A percentile compares a stretch with the other conserved stretches of the same genome.
phyloP scores from a whole-genome alignment of 73 alveolate genomes.

The Paramecium tetraurelia region DNA sequence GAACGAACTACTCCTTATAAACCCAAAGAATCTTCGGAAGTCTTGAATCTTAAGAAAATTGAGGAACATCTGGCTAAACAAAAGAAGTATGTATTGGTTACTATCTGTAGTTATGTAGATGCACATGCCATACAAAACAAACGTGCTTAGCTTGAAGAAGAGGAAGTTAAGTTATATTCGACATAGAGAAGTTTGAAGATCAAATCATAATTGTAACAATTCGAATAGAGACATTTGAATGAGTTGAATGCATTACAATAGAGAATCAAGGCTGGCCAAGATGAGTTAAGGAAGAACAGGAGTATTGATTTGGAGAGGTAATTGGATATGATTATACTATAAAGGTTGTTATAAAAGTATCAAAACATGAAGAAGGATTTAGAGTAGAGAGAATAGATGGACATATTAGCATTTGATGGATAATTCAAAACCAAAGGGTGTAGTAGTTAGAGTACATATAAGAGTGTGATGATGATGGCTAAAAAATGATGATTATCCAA shows the following conservation, averaged over 20 bases:
- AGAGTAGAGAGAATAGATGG: conserved; percentile 56
- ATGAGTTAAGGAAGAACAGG: conserved; percentile 62
- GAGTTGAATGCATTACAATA: conserved; percentile 61
- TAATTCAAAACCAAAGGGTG: conserved; percentile 55
- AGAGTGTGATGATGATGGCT: neutral
- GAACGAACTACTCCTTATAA: conserved; percentile 61
- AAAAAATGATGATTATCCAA: neutral
- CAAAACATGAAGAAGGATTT: conserved; percentile 65
- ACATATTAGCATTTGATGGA: conserved; percentile 49
- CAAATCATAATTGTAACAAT: conserved; percentile 26
- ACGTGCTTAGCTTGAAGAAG: conserved; percentile 22
- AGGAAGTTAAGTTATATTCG: conserved; percentile 56
- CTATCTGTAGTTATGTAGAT: conserved; percentile 57
- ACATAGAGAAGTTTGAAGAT: conserved; percentile 51
- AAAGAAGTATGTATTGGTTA: conserved; percentile 25
- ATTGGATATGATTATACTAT: neutral
- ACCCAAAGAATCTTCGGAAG: conserved; percentile 67
- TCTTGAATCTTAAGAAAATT: conserved; percentile 66
- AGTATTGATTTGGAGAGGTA: conserved; percentile 67
- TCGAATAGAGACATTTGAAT: conserved; percentile 52
- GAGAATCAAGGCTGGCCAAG: conserved; percentile 62
- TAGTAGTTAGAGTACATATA: conserved; percentile 17
- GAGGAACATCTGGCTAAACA: conserved; percentile 65
- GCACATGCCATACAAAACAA: conserved; percentile 66
- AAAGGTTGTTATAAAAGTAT: conserved; percentile 62